A percentile compares a stretch with the other conserved stretches of the same genome.
Evolutionary conservation across 1,284 basidiomycete species (phyloP).

Genomic region (Marasmius fiardii): DNA sequence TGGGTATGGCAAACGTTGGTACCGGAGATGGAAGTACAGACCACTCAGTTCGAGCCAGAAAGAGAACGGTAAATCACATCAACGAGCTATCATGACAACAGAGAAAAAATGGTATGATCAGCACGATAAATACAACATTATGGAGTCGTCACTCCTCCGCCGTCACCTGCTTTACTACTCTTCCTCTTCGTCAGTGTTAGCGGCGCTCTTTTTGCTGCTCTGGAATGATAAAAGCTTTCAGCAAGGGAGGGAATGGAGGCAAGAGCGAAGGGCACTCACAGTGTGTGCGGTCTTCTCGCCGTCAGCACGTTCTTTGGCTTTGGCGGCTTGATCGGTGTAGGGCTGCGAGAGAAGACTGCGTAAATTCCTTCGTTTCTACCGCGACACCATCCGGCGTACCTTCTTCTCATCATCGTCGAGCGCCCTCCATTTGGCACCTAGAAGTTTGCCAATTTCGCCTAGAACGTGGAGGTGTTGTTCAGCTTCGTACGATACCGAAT

Average conservation of each 20-base stretch:
- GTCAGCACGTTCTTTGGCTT: slow-evolving; percentile 85
- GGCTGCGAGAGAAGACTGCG: slow-evolving; percentile 64
- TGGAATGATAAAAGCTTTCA: slow-evolving; percentile 11
- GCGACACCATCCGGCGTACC: slow-evolving; percentile 41
- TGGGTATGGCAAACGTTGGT: too few relatives aligned
- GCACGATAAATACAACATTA: not conserved
- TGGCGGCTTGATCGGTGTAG: slow-evolving; percentile 84
- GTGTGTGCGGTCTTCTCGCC: slow-evolving; percentile 78
- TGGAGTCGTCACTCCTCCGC: not conserved
- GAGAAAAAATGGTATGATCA: not conserved
- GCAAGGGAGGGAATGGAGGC: slow-evolving; percentile 3
- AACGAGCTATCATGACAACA: not conserved
- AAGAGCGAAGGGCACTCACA: slow-evolving; percentile 35
- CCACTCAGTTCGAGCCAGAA: too few relatives aligned
- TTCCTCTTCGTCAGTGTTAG: slow-evolving; percentile 57
- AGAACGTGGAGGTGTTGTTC: slow-evolving; percentile 8
- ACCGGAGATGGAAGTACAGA: too few relatives aligned
- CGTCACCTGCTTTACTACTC: slow-evolving; percentile 49
- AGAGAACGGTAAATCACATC: not conserved
- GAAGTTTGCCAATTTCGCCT: slow-evolving; percentile 85
- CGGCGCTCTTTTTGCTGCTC: slow-evolving; percentile 49
- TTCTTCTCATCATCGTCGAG: slow-evolving; percentile 83
- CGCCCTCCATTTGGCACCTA: slow-evolving; percentile 90
- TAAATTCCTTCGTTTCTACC: slow-evolving; percentile 6
- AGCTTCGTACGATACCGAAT: slow-evolving; percentile 10